Percentiles rank a stretch among this genome's conserved stretches.
Conservation (phyloP, 2,329 filamentous ascomycete genomes). For the Neospermospora avenae region DNA sequence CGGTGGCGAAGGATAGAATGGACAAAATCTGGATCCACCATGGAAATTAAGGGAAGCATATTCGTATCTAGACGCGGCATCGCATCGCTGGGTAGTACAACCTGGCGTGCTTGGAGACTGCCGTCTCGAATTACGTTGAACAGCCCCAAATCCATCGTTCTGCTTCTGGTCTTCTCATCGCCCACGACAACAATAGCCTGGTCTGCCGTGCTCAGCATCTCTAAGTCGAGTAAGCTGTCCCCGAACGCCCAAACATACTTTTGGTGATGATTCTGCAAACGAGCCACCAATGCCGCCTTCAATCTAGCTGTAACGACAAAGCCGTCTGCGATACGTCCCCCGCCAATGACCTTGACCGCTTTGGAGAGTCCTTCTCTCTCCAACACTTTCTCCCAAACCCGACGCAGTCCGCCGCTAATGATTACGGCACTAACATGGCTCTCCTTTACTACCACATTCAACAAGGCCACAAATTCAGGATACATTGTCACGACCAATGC, state of each 20-base stretch:
- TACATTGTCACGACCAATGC: constrained; percentile 43
- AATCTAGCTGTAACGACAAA: constrained; percentile 48
- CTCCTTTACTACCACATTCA: constrained; percentile 36
- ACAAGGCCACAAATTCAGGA: constrained; percentile 45
- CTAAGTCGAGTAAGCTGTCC: constrained; percentile 56
- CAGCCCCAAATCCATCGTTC: constrained; percentile 49
- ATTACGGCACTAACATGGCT: constrained; percentile 46
- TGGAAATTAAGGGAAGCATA: constrained; percentile 40
- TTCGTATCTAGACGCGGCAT: constrained; percentile 41
- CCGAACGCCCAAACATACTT: constrained; percentile 54
- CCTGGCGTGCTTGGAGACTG: constrained; percentile 44
- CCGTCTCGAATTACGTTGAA: constrained; percentile 39
- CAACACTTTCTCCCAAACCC: constrained; percentile 55
- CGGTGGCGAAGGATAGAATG: constrained; percentile 18
- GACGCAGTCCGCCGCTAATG: constrained; percentile 51
- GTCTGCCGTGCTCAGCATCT: constrained; percentile 53
- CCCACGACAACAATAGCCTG: constrained; percentile 54
- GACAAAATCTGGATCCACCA: constrained; percentile 20
- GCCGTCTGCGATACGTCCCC: constrained; percentile 44
- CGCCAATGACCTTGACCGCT: constrained; percentile 50
- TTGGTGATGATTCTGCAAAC: constrained; percentile 36
- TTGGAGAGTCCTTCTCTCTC: constrained; percentile 41
- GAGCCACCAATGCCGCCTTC: constrained; percentile 47
- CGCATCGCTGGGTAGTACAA: constrained; percentile 41
- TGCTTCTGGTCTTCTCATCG: constrained; percentile 44